A percentile compares a stretch with the other conserved stretches of the same genome.
phyloP scores from a whole-genome alignment of 1,284 basidiomycete genomes.

The Xerocomus nothofagi region DNA sequence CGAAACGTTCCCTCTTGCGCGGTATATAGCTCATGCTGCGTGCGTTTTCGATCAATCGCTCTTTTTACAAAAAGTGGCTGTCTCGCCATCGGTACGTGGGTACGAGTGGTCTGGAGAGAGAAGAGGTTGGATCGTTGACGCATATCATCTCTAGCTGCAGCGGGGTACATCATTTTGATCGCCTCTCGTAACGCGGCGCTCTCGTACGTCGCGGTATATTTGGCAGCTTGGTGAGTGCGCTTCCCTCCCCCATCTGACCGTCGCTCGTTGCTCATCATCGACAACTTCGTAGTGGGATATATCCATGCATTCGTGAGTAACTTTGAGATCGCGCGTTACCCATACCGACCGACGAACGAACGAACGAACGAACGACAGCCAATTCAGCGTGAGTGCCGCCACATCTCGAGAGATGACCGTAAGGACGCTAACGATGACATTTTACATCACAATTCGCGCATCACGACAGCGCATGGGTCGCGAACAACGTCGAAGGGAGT shows the following conservation, averaged over 20 bases:
- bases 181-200: constrained; percentile 58
- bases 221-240: constrained; percentile 58
- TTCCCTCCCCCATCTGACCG: not conserved
- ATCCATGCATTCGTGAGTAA: constrained; percentile 63
- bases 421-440: constrained; percentile 2
- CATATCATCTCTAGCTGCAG: constrained; percentile 35
- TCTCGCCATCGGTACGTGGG: constrained; percentile 39
- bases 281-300: constrained; percentile 54
- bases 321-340: too few species aligned
- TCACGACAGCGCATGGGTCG: constrained; percentile 68
- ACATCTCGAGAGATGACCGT: not conserved
- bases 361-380: constrained; percentile 37
- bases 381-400: constrained; percentile 55
- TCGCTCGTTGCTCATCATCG: constrained; percentile 6
- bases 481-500: constrained; percentile 71
- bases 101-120: not conserved
- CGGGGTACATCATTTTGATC: constrained; percentile 71
- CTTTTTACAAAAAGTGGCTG: too few species aligned
- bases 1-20: too few species aligned
- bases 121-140: constrained; percentile 1
- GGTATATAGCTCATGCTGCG: too few species aligned
- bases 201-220: constrained; percentile 69
- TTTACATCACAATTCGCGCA: too few species aligned
- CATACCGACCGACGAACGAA: not conserved
- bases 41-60: too few species aligned